Evolutionary conservation across 2,329 filamentous ascomycete genomes (phyloP).

Genomic region (Gyromitra esculenta): DNA sequence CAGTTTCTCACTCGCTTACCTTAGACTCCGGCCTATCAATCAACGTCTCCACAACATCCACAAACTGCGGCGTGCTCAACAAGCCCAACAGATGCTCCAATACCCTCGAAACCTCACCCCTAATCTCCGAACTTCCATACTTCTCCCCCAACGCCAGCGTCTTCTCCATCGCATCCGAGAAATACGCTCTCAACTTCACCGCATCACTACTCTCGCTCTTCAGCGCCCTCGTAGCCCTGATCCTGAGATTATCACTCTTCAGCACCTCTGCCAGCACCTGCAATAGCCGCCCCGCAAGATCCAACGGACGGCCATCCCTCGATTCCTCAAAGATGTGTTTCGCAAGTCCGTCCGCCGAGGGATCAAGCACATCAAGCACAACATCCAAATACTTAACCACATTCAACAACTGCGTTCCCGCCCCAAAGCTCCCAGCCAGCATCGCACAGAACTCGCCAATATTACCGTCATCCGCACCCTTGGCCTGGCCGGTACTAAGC

Average conservation of each 20-base stretch:
- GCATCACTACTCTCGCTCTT: constrained; percentile 51
- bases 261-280: constrained; percentile 56
- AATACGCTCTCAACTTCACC: constrained; percentile 50
- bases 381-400: constrained; percentile 80
- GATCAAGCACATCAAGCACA: constrained; percentile 76
- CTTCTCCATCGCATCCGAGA: constrained; percentile 57
- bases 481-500: constrained; percentile 63
- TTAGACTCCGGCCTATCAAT: constrained; percentile 73
- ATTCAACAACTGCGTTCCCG: constrained; percentile 79
- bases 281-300: constrained; percentile 62
- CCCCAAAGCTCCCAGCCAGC: constrained; percentile 76
- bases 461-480: constrained; percentile 46
- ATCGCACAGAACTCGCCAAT: constrained; percentile 74
- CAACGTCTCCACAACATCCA: constrained; percentile 84
- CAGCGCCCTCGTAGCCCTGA: constrained; percentile 48
- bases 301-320: constrained; percentile 61
- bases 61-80: constrained; percentile 85
- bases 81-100: constrained; percentile 84
- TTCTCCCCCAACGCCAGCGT: constrained; percentile 61
- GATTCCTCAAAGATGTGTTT: constrained; percentile 60
- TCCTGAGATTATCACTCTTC: constrained; percentile 51
- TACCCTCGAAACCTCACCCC: constrained; percentile 69
- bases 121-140: constrained; percentile 59
- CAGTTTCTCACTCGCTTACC: constrained; percentile 26
- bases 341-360: constrained; percentile 68